Evolutionary conservation across 768 basidiomycete species (phyloP), one percentile per base, ranked within the genome.

Genomic region (Gloeophyllum trabeum): DNA sequence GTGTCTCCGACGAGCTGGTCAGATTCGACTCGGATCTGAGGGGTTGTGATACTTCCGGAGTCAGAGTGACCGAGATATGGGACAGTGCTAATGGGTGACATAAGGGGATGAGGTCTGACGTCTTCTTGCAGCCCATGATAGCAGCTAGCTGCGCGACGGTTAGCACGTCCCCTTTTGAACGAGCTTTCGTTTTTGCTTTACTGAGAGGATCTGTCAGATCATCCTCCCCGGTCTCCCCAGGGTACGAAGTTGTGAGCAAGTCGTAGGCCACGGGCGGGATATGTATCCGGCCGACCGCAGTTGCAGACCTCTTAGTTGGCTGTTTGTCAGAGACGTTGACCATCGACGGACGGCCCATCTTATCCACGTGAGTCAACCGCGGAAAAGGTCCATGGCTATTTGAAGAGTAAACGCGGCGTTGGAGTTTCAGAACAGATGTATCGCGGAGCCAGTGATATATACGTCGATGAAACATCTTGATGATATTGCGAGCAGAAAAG

Each of bases 61-160:
- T 61, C 45, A 93, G 63, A 1, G 56, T 60, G n/a, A 85, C 85
- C 20, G 72, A 62, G 45, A 92, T 61, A 45, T 83, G 76, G 4
- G 81, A 77, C 23, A 93, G 65, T 16, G 70, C 58, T n/a, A 94
- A 65, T 2, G 88, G 81, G 59, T 94, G 90, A 52, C 90, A 94
- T 13, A 94, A 66, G 6, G 90, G 90, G 41, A 94, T 91, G 35
- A 93, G 69, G 26, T 78, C 76, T 20, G 84, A 67, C 1, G 90
- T 93, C 47, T 76, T 77, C 57, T 94, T 94, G 44, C 81, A 76
- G 6, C 73, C 90, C 79, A 89, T 89, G 55, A 92, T 85, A 14
- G 76, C 90, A 5, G 90, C 88, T 19, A 94, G 64, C 52, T 91
- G 86, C 19, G 84, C 84, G 14, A 85, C 74, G 12, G 77, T 78